Evolutionary conservation across 2,329 filamentous ascomycete species (phyloP).

Genomic region (Pestalotiopsis sp.): DNA sequence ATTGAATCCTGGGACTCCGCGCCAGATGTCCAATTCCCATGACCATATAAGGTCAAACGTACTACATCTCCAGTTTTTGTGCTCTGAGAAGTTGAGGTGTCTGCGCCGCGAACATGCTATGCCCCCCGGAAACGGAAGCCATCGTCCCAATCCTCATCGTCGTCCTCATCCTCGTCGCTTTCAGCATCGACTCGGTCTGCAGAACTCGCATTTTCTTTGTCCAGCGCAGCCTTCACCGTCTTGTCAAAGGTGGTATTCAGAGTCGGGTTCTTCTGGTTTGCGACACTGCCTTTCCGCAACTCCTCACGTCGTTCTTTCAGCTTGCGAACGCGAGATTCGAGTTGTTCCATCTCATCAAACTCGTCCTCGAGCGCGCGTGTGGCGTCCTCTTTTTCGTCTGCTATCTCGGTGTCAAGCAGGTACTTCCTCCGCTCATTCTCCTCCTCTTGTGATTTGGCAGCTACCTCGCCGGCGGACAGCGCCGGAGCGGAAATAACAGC

Average conservation of each 20-base stretch:
- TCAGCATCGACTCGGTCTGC: constrained; percentile 23
- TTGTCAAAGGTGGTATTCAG: constrained; percentile 12
- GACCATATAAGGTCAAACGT: not conserved
- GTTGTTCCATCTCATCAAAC: constrained; percentile 80
- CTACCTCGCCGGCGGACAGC: constrained; percentile 65
- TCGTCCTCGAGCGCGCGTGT: constrained; percentile 73
- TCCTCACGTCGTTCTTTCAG: constrained; percentile 74
- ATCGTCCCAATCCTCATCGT: constrained; percentile 55
- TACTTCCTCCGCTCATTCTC: constrained; percentile 53
- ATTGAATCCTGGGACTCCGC: not conserved
- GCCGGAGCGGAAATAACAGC: constrained; percentile 72
- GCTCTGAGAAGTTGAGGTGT: not conserved
- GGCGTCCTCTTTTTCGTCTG: constrained; percentile 77
- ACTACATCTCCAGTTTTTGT: not conserved
- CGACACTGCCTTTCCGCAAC: constrained; percentile 47
- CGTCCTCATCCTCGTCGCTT: constrained; percentile 41
- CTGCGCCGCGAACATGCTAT: not conserved
- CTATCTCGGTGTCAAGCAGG: constrained; percentile 57
- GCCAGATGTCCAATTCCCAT: not conserved
- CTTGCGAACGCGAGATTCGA: constrained; percentile 70
- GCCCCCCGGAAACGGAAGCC: constrained; percentile 53
- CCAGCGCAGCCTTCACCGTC: constrained; percentile 16
- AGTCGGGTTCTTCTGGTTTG: constrained; percentile 19
- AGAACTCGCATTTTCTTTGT: constrained; percentile 32
- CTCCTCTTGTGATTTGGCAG: constrained; percentile 52